A percentile compares a stretch with the other conserved stretches of the same genome.
phyloP scores from a whole-genome alignment of 768 basidiomycete genomes.

The Leccinum ochraceum region DNA sequence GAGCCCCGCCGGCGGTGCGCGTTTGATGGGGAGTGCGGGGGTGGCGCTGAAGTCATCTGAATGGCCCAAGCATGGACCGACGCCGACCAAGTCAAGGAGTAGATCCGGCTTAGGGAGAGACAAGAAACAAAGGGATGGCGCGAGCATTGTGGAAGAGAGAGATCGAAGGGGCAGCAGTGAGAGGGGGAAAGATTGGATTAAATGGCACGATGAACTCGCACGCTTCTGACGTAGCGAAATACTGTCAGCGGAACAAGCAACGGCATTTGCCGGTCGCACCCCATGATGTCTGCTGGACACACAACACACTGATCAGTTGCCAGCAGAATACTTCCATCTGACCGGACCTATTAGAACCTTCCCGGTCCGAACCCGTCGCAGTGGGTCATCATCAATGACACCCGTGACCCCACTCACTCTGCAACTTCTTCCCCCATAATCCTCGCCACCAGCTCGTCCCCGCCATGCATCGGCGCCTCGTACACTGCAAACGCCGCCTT shows the following conservation, averaged over 20 bases:
- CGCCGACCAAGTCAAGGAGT: background rate
- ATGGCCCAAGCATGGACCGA: background rate
- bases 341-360: background rate
- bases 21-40: background rate
- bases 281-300: too few relatives aligned
- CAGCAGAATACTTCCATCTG: background rate
- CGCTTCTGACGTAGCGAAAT: background rate
- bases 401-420: constrained; percentile 7
- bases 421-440: constrained; percentile 54
- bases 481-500: constrained; percentile 78
- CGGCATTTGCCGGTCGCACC: too few relatives aligned
- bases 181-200: background rate
- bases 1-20: constrained; percentile 2
- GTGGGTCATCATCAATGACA: background rate
- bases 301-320: background rate
- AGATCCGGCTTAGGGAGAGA: background rate
- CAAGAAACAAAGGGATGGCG: background rate
- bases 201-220: background rate
- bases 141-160: background rate
- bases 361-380: background rate
- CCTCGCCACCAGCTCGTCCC: constrained; percentile 67
- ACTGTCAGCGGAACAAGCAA: too few relatives aligned
- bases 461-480: constrained; percentile 61
- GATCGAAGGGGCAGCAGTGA: background rate
- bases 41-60: background rate